These are phyloP conservation scores for Phanerochaete sordida DNA, from an alignment of 768 basidiomycete species.

Conservation along the genomic window DNA sequence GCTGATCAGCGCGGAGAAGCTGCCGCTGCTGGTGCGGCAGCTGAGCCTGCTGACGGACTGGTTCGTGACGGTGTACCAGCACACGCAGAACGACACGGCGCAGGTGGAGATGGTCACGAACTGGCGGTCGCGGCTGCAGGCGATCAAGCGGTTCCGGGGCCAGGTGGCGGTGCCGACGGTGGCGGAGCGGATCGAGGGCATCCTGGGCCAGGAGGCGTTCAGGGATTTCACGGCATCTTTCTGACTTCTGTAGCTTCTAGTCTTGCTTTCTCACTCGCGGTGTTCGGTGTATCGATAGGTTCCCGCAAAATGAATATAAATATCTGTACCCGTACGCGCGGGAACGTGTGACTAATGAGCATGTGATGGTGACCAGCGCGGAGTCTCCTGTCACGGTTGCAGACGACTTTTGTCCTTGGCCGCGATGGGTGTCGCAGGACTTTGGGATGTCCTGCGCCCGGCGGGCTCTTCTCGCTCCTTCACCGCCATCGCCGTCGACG, in stretches of 20 bases:
- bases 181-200: constrained; percentile 20
- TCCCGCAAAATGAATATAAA: neutral
- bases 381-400: neutral
- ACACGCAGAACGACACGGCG: constrained; percentile 66
- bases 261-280: no score
- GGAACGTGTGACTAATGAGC: neutral
- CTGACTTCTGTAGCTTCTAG: constrained; percentile 12
- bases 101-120: constrained; percentile 82
- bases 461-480: constrained; percentile 71
- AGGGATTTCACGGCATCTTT: constrained; percentile 29
- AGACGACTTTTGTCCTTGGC: neutral
- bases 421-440: neutral
- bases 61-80: constrained; percentile 81
- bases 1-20: constrained; percentile 82
- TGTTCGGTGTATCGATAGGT: constrained; percentile 4
- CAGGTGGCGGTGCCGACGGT: constrained; percentile 20
- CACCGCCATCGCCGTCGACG: constrained; percentile 74
- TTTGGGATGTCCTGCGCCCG: constrained; percentile 59
- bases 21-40: constrained; percentile 87
- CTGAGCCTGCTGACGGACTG: constrained; percentile 85
- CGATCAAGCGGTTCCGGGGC: constrained; percentile 64
- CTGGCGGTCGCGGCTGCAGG: constrained; percentile 78
- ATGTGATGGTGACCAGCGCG: neutral
- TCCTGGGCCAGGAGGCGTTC: constrained; percentile 26
- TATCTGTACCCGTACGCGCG: no score